Evolutionary conservation across 78 protist genomes (phyloP).

Genomic region (Dictyostelium intermedium): DNA sequence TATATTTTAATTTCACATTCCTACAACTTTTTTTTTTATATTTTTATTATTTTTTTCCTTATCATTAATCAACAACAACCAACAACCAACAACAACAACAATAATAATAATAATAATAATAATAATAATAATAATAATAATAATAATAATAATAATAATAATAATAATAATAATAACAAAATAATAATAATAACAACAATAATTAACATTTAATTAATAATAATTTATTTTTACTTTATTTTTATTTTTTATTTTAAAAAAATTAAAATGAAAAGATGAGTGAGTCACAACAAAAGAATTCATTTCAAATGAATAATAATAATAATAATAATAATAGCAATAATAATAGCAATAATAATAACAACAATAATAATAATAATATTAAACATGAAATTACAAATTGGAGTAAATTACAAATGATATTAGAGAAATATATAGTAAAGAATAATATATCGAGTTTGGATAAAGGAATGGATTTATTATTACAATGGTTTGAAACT

Average conservation of each 20-base stretch:
- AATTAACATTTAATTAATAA: no score
- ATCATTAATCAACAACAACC: no score
- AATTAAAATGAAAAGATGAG: neutral
- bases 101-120: neutral
- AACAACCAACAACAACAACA: no score
- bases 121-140: neutral
- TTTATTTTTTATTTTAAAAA: neutral
- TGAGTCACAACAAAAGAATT: slow-evolving; percentile 12
- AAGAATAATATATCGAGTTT: slow-evolving; percentile 64
- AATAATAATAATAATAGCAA: neutral
- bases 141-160: neutral
- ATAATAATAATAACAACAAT: neutral
- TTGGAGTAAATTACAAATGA: slow-evolving; percentile 56
- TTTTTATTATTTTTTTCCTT: no score
- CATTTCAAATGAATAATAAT: slow-evolving; percentile 5
- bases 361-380: neutral
- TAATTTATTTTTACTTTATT: no score
- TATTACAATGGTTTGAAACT: slow-evolving; percentile 57
- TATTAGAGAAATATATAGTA: slow-evolving; percentile 44
- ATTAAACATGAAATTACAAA: neutral
- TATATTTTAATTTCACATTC: neutral
- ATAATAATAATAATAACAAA: neutral
- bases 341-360: neutral
- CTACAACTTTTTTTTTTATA: neutral
- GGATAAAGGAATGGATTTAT: slow-evolving; percentile 58